phyloP scores from a whole-genome alignment of 2,329 filamentous ascomycete genomes.

The Beauveria pseudobassiana region DNA sequence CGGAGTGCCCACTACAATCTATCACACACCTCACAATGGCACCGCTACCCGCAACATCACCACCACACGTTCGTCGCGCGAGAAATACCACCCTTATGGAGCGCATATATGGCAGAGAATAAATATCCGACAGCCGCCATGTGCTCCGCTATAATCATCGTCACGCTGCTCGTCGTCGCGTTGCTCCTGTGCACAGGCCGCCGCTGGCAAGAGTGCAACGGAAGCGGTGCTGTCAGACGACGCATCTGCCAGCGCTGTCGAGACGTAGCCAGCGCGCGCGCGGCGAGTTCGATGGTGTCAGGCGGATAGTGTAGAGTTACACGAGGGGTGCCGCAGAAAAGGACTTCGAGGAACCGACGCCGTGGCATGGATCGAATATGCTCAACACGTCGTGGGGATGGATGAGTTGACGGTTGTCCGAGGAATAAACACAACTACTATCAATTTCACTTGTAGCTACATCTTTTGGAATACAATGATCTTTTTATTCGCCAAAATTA shows the following conservation, averaged over 20 bases:
- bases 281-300: not conserved
- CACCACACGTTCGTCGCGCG: not conserved
- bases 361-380: conserved; percentile 11
- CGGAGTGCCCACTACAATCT: no score
- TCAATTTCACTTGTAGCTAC: no score
- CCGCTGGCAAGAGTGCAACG: not conserved
- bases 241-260: conserved; percentile 1
- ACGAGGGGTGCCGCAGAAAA: not conserved
- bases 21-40: not conserved
- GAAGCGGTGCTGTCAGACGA: not conserved
- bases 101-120: not conserved
- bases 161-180: not conserved
- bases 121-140: not conserved
- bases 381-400: conserved; percentile 12
- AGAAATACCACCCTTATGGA: not conserved
- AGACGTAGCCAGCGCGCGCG: not conserved
- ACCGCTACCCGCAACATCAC: not conserved
- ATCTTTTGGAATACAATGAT: not conserved
- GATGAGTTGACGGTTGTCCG: not conserved
- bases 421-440: not conserved
- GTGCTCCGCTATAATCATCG: not conserved
- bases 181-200: not conserved
- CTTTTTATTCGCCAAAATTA: conserved; percentile 3
- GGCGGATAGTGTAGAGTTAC: not conserved
- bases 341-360: not conserved